Base-by-base conservation (phyloP, 192 early-diverging fungal species). In the Haplosporangium gracile region DNA sequence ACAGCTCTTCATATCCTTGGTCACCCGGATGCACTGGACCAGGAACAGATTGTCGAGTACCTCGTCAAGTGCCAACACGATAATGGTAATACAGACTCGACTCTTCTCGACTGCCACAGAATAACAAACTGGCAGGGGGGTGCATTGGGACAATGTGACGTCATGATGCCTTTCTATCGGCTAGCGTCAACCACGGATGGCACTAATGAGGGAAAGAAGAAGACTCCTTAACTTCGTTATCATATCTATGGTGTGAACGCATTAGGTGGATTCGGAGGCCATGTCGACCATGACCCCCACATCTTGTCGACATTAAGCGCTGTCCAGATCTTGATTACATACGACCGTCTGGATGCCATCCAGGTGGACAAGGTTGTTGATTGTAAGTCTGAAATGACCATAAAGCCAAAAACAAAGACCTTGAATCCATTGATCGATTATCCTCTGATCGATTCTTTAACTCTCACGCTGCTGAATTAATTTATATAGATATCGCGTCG, bases 251-350 rank as follows among this genome's bases (percentile, higher is more conserved):
- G 13, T 65, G 29, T 65, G 26, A 78, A 5, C 29, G 68, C 36
- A 29, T 42, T 80, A 94, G 96, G 96, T 13, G 97, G 98, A 22
- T 99, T 99, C 90, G 96, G 97, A 68, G 98, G 97, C 0, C 93
- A 95, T 86, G 80, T 88, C 0, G 92, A 90, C 20, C 97, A 99
- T 88, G 98, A 99, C 83, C 91, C 97, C 55, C 98, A 99, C 81
- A 87, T 99, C 11, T 79, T 97, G 22, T 96, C 97, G 60, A 99
- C 98, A 6, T 91, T 99, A 77, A 96, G 96, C 72, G 97, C 97
- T 2, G 89, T 99, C 47, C 98, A 99, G 81, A 93, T 98, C 38
- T 88, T 99, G 29, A 91, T 93, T 43, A 98, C 95, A 60, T 91
- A 93, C 55, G 95, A 97, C 79, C 93, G 96, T 3, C 74, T 99